These are phyloP conservation scores for Erythrobasidium hasegawianum DNA, from an alignment of 1,284 basidiomycete genomes.

Conservation along the genomic window DNA sequence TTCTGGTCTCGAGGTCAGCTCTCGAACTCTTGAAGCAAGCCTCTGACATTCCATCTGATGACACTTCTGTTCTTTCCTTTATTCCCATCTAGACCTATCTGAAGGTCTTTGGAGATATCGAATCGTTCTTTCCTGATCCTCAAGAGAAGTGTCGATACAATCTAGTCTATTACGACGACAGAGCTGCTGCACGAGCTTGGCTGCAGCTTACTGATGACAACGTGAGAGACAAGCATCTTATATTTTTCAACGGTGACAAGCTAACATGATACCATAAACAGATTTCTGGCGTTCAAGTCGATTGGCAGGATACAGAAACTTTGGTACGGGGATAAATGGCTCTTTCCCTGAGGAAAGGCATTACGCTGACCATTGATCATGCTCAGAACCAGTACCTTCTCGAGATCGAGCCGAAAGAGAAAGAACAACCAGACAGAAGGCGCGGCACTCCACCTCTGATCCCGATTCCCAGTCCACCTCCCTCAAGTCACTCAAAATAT, in stretches of 20 bases:
- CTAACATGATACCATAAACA: neutral
- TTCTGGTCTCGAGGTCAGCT: conserved; percentile 10
- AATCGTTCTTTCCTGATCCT: conserved; percentile 8
- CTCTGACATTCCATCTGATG: too few relatives aligned
- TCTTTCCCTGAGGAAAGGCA: neutral
- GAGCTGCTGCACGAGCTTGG: conserved; percentile 21
- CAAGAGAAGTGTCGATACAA: conserved; percentile 5
- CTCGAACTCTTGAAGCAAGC: too few relatives aligned
- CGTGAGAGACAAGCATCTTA: neutral
- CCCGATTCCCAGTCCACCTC: neutral
- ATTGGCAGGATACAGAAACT: conserved; percentile 13
- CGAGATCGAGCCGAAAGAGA: neutral
- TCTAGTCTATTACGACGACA: conserved; percentile 26
- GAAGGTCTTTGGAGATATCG: conserved; percentile 13
- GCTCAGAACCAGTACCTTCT: conserved; percentile 10
- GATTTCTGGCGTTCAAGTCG: conserved; percentile 12
- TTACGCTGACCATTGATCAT: too few relatives aligned
- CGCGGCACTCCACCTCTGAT: neutral
- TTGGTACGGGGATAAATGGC: conserved; percentile 14
- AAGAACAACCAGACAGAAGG: neutral
- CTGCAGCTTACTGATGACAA: conserved; percentile 10
- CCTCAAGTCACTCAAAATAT: conserved; percentile 6
- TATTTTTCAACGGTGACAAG: neutral
- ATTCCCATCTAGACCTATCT: conserved; percentile 7
- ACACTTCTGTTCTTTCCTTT: too few relatives aligned